Evolutionary conservation across 371 early-diverging fungal species (phyloP).

Genomic region (Apophysomyces trapeziformis): DNA sequence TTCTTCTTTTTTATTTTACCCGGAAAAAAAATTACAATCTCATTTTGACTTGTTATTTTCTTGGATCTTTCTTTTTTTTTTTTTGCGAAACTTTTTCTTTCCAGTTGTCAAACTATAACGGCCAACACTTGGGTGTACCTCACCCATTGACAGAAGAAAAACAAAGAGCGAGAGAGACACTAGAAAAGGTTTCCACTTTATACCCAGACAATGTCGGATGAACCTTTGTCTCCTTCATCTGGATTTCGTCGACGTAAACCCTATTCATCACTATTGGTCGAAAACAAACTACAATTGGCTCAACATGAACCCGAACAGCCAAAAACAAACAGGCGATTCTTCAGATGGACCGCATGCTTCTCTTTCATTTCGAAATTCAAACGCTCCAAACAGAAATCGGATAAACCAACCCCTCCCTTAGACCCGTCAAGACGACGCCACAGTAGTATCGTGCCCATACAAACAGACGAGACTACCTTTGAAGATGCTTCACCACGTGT

Average conservation of each 20-base stretch:
- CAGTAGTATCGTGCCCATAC: conserved; percentile 12
- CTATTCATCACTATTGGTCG: neutral
- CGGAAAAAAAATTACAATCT: neutral
- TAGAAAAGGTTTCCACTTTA: neutral
- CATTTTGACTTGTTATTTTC: neutral
- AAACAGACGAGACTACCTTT: conserved; percentile 1
- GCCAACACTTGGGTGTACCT: too few species aligned
- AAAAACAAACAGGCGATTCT: conserved; percentile 15
- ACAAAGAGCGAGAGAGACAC: neutral
- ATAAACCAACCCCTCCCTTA: conserved; percentile 7
- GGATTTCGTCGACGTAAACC: conserved; percentile 11
- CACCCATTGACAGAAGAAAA: neutral
- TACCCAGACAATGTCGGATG: conserved; percentile 3
- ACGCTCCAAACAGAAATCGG: conserved; percentile 7
- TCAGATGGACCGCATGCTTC: conserved; percentile 28
- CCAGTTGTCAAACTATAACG: too few species aligned
- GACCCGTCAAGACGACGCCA: conserved; percentile 8
- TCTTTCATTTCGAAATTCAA: conserved; percentile 25
- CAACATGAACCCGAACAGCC: neutral
- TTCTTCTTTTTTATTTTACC: conserved; percentile 12
- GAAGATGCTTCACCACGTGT: conserved; percentile 4
- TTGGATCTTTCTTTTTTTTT: neutral
- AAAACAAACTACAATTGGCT: neutral
- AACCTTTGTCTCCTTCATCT: conserved; percentile 11
- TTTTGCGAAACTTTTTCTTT: neutral